Percentiles rank a stretch among this genome's conserved stretches.
These are phyloP conservation scores for Haplosporangium sp. DNA, from an alignment of 371 early-diverging fungal species.

Conservation along the genomic window DNA sequence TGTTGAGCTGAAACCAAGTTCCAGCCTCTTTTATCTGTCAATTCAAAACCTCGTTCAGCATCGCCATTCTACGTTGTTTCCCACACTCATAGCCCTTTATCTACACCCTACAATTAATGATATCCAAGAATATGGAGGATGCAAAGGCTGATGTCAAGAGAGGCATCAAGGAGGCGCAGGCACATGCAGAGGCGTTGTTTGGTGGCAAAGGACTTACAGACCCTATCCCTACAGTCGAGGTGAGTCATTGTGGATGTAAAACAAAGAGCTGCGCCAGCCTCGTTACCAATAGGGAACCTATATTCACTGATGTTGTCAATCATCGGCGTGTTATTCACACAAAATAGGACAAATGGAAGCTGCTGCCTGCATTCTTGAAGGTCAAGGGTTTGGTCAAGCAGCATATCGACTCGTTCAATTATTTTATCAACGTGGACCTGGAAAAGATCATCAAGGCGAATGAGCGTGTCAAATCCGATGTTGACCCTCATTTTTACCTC, in stretches of 20 bases:
- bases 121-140: slow-evolving; percentile 49
- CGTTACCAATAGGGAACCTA: background rate
- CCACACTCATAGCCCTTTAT: background rate
- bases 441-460: slow-evolving; percentile 97
- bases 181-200: slow-evolving; percentile 46
- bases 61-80: background rate
- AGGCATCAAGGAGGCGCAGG: slow-evolving; percentile 46
- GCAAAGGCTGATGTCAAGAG: slow-evolving; percentile 49
- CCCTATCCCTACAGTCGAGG: slow-evolving; percentile 72
- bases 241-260: slow-evolving; percentile 25
- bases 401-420: slow-evolving; percentile 99
- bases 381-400: slow-evolving; percentile 99
- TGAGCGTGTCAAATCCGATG: slow-evolving; percentile 96
- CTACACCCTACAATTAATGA: slow-evolving; percentile 17
- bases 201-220: slow-evolving; percentile 69
- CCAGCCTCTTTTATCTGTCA: background rate
- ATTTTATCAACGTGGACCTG: slow-evolving; percentile 97
- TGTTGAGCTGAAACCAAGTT: background rate
- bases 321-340: background rate
- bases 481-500: slow-evolving; percentile 97
- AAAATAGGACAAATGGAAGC: slow-evolving; percentile 96
- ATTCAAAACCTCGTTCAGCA: background rate
- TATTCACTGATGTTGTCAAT: background rate
- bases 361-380: slow-evolving; percentile 97
- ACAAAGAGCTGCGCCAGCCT: slow-evolving; percentile 18